These are phyloP conservation scores for Abrus pulchellus DNA, from an alignment of 306 rosid species.

Conservation along the genomic window DNA sequence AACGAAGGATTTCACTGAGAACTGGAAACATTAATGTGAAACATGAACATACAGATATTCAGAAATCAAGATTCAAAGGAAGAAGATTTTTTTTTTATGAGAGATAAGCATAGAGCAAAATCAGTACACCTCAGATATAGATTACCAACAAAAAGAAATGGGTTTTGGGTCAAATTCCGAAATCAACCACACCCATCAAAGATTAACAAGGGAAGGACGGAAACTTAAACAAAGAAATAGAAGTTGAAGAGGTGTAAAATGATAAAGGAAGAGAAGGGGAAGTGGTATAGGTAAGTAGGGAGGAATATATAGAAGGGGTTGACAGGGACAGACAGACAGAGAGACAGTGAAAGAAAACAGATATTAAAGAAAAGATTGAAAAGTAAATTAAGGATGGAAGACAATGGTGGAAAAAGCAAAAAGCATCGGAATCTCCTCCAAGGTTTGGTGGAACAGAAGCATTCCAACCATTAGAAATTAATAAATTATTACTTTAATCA, in stretches of 20 bases:
- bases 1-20: constrained; percentile 84
- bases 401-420: constrained; percentile 17
- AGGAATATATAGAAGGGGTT: constrained; percentile 63
- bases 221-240: neutral
- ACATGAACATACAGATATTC: constrained; percentile 48
- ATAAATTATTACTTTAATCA: too few species aligned
- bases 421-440: constrained; percentile 63
- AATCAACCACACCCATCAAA: too few species aligned
- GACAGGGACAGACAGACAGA: neutral
- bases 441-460: constrained; percentile 45
- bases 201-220: neutral
- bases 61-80: constrained; percentile 47
- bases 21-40: constrained; percentile 80
- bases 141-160: too few species aligned
- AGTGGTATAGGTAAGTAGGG: constrained; percentile 36
- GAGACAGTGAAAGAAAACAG: neutral
- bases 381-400: neutral
- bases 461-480: too few species aligned
- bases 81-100: too few species aligned
- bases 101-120: too few species aligned
- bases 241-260: neutral
- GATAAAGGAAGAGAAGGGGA: constrained; percentile 42
- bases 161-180: too few species aligned
- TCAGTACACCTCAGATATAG: too few species aligned
- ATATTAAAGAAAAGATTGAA: neutral